Base-by-base conservation (phyloP, 768 basidiomycete species). In the Brasilioporus rufonigricans region DNA sequence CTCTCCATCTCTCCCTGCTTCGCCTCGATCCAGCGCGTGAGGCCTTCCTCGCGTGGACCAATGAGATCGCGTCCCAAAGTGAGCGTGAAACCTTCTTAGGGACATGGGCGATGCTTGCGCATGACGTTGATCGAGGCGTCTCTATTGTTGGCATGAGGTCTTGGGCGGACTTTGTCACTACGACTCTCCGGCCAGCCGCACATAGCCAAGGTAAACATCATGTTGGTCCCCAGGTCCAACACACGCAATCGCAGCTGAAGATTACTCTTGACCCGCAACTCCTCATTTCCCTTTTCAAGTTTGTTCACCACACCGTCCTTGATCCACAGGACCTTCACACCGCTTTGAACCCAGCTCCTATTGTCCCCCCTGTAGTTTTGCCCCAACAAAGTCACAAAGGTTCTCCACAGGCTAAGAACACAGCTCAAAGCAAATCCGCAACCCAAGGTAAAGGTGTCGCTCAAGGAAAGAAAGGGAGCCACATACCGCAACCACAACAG, bases 101-200 rank as follows among this genome's bases (percentile, higher is more conserved):
- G 3, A 79, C 85, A 10, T 93, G 92, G 91, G 82, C 76, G 59
- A 76, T 91, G 60, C 76, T 83, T 13, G 77, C 83, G 16, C 80
- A 87, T 65, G 93, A 95, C 58, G 66, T 83, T 29, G 93, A 93
- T 62, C 78, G 84, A 23, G 72, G 74, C 1, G 85, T 92, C 9
- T 72, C 83, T 2, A 59, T 64, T 1, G 64, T 71, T 18, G 85
- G 86, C 2, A 65, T 71, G 23, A 77, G 73, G 50, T 76, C 83
- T 10, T 91, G 89, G 89, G 71, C 67, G 13, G 64, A 73, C 16
- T 65, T 76, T 33, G 50, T 74, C 48, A 57, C 38, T 18, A 44
- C 48, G 10, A 29, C 50, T 41, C 31, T 57, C 21, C 49, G 24
- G 57, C 31, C 50, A 50, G n/a, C 36, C 48, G 21, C 44, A 45